A percentile compares a stretch with the other conserved stretches of the same genome.
Conservation (phyloP, 768 basidiomycete species). For the Dacryopinax spathularia region DNA sequence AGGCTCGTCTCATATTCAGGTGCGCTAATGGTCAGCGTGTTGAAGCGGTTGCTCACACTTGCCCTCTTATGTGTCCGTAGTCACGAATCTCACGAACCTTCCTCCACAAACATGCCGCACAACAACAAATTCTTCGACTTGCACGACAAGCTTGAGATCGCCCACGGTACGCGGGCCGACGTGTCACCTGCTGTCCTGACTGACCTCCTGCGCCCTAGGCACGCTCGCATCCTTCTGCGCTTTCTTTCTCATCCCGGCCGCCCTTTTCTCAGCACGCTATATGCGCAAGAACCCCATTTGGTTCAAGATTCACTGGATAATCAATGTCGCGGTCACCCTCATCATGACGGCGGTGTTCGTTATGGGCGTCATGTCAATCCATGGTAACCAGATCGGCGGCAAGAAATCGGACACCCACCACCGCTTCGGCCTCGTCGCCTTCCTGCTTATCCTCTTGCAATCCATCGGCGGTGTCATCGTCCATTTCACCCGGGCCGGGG, state of each 20-base stretch:
- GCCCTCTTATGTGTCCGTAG: not conserved
- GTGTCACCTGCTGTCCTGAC: not conserved
- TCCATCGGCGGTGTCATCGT: not conserved
- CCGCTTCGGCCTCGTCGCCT: not conserved
- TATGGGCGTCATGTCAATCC: not conserved
- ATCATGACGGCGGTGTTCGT: not conserved
- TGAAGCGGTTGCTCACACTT: not conserved
- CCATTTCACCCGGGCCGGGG: not conserved
- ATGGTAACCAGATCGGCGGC: not conserved
- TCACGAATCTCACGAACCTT: not conserved
- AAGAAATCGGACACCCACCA: not conserved
- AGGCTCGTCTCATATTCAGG: not conserved
- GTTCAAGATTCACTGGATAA: not conserved
- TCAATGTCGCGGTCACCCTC: not conserved
- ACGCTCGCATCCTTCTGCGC: not conserved
- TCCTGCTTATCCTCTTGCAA: not conserved
- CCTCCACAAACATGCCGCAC: not conserved
- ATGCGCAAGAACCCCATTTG: not conserved
- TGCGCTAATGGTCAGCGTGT: not conserved
- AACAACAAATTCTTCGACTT: not conserved
- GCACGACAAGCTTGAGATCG: conserved; percentile 2
- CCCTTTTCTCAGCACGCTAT: not conserved
- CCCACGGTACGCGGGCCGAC: not conserved
- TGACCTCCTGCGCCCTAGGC: not conserved
- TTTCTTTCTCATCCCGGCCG: not conserved